These are phyloP conservation scores for Coix lacrymajobi DNA, from an alignment of 176 grass and related monocot genomes.

Conservation along the genomic window DNA sequence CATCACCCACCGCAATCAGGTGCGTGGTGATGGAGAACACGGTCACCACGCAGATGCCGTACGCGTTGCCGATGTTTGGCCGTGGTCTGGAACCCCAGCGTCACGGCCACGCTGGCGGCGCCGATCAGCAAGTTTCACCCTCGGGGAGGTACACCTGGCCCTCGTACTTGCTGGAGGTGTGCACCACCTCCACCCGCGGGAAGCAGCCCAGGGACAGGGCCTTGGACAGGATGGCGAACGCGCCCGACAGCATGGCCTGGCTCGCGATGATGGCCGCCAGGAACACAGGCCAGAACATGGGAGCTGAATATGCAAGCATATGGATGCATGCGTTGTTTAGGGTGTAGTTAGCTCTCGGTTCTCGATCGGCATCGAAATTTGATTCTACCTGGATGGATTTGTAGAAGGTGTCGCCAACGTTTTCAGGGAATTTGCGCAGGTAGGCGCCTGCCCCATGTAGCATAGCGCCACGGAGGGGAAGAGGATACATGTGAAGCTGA, in stretches of 20 bases:
- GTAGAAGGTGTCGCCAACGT: conserved; percentile 49
- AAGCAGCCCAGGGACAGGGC: conserved; percentile 56
- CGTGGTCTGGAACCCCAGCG: conserved; percentile 45
- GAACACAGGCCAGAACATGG: conserved; percentile 64
- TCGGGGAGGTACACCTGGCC: conserved; percentile 74
- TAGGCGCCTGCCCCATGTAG: conserved; percentile 71
- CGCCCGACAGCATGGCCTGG: conserved; percentile 65
- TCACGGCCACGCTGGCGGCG: conserved; percentile 41
- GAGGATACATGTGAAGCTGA: conserved; percentile 43
- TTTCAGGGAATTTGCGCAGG: conserved; percentile 26
- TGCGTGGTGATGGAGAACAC: conserved; percentile 56
- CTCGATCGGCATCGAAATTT: no score
- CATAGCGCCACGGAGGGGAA: conserved; percentile 49
- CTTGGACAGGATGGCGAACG: conserved; percentile 61
- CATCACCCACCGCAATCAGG: conserved; percentile 54
- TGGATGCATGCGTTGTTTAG: conserved; percentile 9
- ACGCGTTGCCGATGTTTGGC: conserved; percentile 58
- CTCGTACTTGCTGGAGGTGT: conserved; percentile 63
- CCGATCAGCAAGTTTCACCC: conserved; percentile 57
- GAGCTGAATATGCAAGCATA: no score
- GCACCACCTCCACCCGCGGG: conserved; percentile 53
- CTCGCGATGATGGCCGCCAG: conserved; percentile 60
- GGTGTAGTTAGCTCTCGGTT: no score
- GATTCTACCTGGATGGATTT: conserved; percentile 65
- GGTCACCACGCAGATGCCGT: conserved; percentile 52